Evolutionary conservation across 305 asterid species (phyloP).

Genomic region (Solanum hybrid): DNA sequence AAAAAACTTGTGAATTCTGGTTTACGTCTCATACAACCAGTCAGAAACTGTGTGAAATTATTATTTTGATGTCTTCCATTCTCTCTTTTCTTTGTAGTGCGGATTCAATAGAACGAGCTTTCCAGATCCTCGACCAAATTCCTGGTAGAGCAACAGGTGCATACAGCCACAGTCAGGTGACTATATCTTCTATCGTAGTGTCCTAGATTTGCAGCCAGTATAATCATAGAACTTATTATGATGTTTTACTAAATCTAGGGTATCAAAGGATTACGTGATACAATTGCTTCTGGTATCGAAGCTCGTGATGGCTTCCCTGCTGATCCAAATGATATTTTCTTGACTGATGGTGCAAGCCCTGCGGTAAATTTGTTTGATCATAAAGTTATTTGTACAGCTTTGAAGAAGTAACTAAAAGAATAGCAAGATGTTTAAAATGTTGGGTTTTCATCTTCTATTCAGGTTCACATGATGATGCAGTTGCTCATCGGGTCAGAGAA

Average conservation of each 20-base stretch:
- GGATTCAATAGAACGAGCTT: conserved; percentile 86
- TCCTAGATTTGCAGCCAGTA: neutral
- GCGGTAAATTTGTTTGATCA: conserved; percentile 34
- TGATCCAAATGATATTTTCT: conserved; percentile 69
- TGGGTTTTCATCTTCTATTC: conserved; percentile 6
- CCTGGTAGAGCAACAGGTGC: conserved; percentile 99
- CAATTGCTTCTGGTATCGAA: conserved; percentile 74
- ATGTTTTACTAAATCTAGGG: conserved; percentile 40
- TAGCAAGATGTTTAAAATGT: neutral
- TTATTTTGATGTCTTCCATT: neutral
- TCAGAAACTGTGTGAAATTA: neutral
- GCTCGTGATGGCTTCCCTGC: conserved; percentile 87
- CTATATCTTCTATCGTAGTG: neutral
- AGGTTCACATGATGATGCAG: conserved; percentile 99
- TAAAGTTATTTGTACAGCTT: neutral
- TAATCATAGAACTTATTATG: neutral
- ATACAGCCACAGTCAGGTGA: conserved; percentile 96
- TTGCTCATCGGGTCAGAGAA: conserved; percentile 54
- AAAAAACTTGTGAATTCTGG: neutral
- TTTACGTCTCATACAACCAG: neutral
- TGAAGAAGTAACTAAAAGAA: conserved; percentile 3
- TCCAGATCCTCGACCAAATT: conserved; percentile 81
- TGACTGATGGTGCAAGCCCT: conserved; percentile 96
- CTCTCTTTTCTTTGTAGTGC: conserved; percentile 43
- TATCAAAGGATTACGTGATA: conserved; percentile 72